A percentile compares a stretch with the other conserved stretches of the same genome.
These are phyloP conservation scores for Diddensiella santjacobensis DNA, from an alignment of 805 yeast species.

Conservation along the genomic window DNA sequence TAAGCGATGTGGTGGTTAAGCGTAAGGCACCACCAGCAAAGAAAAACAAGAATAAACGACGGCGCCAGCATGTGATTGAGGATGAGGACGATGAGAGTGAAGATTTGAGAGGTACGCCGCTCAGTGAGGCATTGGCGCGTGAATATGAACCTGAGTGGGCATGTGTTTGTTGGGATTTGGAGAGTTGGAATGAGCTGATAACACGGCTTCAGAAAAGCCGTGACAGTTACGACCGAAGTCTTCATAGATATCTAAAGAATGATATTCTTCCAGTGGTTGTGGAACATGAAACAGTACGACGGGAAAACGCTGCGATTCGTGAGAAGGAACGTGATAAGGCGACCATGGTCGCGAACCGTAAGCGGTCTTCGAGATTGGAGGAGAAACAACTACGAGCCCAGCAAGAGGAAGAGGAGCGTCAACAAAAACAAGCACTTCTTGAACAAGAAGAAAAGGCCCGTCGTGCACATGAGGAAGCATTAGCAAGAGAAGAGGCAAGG, in stretches of 20 bases:
- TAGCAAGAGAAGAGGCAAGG: conserved; percentile 14
- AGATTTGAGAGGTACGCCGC: conserved; percentile 11
- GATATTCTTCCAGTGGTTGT: conserved; percentile 31
- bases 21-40: conserved; percentile 11
- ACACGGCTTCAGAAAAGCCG: conserved; percentile 19
- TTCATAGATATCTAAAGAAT: conserved; percentile 21
- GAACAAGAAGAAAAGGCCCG: conserved; percentile 15
- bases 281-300: conserved; percentile 26
- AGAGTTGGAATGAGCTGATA: conserved; percentile 28
- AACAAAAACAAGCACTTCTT: conserved; percentile 16
- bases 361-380: conserved; percentile 34
- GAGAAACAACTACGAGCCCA: conserved; percentile 22
- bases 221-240: conserved; percentile 19
- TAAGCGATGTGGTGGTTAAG: conserved; percentile 15
- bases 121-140: conserved; percentile 18
- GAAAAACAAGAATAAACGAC: background rate
- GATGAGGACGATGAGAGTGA: conserved; percentile 17
- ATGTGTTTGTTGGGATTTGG: conserved; percentile 31
- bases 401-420: conserved; percentile 24
- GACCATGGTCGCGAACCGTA: conserved; percentile 30
- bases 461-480: conserved; percentile 4
- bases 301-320: conserved; percentile 25
- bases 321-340: conserved; percentile 26
- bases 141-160: conserved; percentile 29
- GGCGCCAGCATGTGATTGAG: conserved; percentile 14